Conservation (phyloP, 2,329 filamentous ascomycete species). For the Dothideomycetes sp. region DNA sequence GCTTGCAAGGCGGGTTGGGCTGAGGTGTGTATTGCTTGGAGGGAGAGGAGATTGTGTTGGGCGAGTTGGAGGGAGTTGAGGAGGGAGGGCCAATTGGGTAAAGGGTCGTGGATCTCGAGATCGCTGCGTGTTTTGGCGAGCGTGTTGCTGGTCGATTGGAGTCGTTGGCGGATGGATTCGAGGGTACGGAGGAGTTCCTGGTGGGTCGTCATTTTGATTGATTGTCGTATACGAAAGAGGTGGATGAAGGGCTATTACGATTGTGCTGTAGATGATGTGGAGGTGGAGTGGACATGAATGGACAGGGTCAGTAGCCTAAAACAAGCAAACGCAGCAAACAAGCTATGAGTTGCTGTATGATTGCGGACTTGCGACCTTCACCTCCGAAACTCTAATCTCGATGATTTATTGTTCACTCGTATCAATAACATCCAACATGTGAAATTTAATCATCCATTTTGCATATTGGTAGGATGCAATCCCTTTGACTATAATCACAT, state of each 20-base stretch:
- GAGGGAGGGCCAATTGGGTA: constrained; percentile 20
- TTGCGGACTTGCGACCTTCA: not conserved
- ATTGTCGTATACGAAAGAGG: no score
- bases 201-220: no score
- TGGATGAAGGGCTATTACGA: no score
- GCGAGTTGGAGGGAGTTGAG: constrained; percentile 17
- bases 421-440: no score
- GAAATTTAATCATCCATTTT: no score
- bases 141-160: constrained; percentile 17
- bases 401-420: not conserved
- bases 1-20: constrained; percentile 58
- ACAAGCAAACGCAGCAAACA: not conserved
- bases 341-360: not conserved
- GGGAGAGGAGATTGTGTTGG: constrained; percentile 52
- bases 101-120: constrained; percentile 18
- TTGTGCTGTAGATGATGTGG: no score
- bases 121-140: constrained; percentile 15
- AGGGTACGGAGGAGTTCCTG: constrained; percentile 18
- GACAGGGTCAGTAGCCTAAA: not conserved
- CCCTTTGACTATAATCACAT: no score
- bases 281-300: not conserved
- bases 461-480: no score
- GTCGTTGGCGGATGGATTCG: constrained; percentile 21
- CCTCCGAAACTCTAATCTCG: not conserved
- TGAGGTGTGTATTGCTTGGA: constrained; percentile 54